Base-by-base conservation (phyloP, 1,284 basidiomycete genomes). In the Salmacisia buchloeana region DNA sequence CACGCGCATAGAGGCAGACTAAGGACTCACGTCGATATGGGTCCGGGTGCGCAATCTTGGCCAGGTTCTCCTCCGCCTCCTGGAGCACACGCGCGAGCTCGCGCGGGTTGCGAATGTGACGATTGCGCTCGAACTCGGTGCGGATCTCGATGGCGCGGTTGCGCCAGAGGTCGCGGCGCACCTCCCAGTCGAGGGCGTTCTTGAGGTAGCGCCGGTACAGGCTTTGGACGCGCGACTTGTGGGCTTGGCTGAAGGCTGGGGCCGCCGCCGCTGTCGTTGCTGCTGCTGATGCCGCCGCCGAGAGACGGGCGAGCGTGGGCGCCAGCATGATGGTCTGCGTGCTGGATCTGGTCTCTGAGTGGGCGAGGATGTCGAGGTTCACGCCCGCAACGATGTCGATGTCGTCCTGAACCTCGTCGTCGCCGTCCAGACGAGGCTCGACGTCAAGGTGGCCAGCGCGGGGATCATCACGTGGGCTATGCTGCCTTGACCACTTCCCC, bases 121-220 rank as follows among this genome's bases (percentile, higher is more conserved):
- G 93, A 84, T 96, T 91, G 70, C 85, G 83, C 83, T 97, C 93
- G 80, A 97, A 97, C 46, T 92, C 88, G 68, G 92, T 92, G 66
- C 93, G 84, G 73, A 96, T 91, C 80, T 88, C 83, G 71, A 92
- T 82, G 4, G 92, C 92, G 76, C 88, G 85, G 69, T 85, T 85
- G 68, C 93, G 85, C 91, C 91, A 96, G 5, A 91, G 76, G 76
- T 92, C 89, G 68, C 92, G 84, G 64, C 88, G 84, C 72, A 94
- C 85, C 63, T 86, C 87, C 93, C 93, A 97, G 82, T 97, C 88
- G 63, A 93, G 83, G 64, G 89, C 85, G 80, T 94, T 92, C 73
- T 85, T 88, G 65, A 96, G 85, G 78, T 86, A 87, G 57, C 93
- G 87, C 77, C 86, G 88, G 84, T 96, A 97, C 13, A 97, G 86